phyloP scores from a whole-genome alignment of 148 eudicot species.

The Cornus controversa region DNA sequence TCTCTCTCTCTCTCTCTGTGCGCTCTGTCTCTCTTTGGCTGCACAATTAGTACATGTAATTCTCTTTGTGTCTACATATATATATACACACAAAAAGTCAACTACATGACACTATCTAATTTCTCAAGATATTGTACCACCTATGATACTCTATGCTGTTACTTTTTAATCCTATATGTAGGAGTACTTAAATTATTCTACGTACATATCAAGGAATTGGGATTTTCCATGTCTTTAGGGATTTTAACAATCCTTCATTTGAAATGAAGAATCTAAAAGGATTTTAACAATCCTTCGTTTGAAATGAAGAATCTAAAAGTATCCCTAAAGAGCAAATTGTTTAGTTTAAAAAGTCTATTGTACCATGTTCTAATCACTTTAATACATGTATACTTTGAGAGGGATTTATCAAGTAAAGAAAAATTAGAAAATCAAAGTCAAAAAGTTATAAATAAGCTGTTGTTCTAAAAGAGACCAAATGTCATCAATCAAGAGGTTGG shows the following conservation, averaged over 20 bases:
- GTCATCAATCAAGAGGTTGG: constrained; percentile 2
- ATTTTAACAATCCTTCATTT: constrained; percentile 12
- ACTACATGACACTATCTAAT: constrained; percentile 3
- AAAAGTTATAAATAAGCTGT: neutral
- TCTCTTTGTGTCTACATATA: neutral
- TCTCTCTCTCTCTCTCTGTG: constrained; percentile 10
- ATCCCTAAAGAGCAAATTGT: neutral
- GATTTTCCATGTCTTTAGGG: constrained; percentile 42
- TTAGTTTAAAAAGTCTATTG: neutral
- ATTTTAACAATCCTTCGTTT: constrained; percentile 12
- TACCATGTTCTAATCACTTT: neutral
- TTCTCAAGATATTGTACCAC: constrained; percentile 1
- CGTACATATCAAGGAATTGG: constrained; percentile 8
- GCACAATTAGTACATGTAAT: neutral
- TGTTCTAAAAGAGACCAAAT: neutral
- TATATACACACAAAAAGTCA: constrained; percentile 26
- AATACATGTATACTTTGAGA: neutral
- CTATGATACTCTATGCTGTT: neutral
- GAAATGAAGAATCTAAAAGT: neutral
- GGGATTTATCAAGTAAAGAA: too few species aligned
- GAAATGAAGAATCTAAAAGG: neutral
- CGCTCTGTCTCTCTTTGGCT: neutral
- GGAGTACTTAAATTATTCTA: neutral
- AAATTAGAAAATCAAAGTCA: neutral
- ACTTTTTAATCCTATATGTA: constrained; percentile 4